A percentile compares a stretch with the other conserved stretches of the same genome.
Conservation (phyloP, 2,329 filamentous ascomycete species). For the Cylindrodendrum hubeiense region DNA sequence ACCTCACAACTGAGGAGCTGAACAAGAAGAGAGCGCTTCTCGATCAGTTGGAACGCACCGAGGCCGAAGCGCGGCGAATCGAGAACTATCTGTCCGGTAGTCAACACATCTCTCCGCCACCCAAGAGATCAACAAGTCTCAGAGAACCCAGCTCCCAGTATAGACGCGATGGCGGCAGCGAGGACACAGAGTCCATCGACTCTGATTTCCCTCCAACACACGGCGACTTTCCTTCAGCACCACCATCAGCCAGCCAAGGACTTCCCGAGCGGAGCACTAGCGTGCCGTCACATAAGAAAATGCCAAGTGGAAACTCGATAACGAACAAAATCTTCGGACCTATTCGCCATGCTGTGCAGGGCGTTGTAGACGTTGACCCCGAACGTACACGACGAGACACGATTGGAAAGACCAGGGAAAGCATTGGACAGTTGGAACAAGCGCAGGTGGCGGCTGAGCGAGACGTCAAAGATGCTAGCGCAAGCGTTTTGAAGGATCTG, state of each 20-base stretch:
- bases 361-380: conserved; percentile 95
- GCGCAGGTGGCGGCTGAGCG: conserved; percentile 88
- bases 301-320: conserved; percentile 88
- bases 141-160: conserved; percentile 63
- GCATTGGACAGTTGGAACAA: conserved; percentile 87
- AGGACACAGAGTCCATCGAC: conserved; percentile 91
- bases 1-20: conserved; percentile 95
- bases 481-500: conserved; percentile 88
- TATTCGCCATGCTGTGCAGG: conserved; percentile 94
- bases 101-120: conserved; percentile 72
- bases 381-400: conserved; percentile 92
- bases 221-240: conserved; percentile 73
- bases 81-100: conserved; percentile 90
- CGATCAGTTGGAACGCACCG: conserved; percentile 92
- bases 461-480: conserved; percentile 93
- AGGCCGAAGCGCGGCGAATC: conserved; percentile 91
- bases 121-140: conserved; percentile 73
- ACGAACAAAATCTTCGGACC: conserved; percentile 95
- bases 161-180: conserved; percentile 69
- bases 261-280: conserved; percentile 67
- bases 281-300: conserved; percentile 76
- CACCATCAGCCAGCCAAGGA: conserved; percentile 81
- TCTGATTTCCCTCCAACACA: conserved; percentile 95
- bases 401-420: conserved; percentile 95
- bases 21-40: conserved; percentile 86